Conservation (phyloP, 352 stramenopile species). For the Saprolegnia parasitica region DNA sequence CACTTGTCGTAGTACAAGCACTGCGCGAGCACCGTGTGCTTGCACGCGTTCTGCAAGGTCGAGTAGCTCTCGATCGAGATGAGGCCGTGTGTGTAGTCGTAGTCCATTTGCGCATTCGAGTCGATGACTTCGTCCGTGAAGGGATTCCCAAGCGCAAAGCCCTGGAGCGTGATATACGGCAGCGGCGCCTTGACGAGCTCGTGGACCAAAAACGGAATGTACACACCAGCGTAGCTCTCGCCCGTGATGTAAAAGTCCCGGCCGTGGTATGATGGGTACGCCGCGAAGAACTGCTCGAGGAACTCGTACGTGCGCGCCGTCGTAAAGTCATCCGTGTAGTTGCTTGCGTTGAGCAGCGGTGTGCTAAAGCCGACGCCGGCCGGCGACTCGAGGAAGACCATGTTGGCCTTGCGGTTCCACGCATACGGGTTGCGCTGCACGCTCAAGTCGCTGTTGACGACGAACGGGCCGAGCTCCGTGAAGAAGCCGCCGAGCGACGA, state of each 20-base stretch:
- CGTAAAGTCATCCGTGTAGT: conserved; percentile 31
- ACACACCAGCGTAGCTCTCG: conserved; percentile 37
- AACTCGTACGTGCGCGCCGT: conserved; percentile 1
- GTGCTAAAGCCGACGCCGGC: conserved; percentile 29
- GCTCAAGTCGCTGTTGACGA: conserved; percentile 19
- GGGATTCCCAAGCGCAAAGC: conserved; percentile 36
- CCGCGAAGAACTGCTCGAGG: conserved; percentile 42
- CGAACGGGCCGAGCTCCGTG: conserved; percentile 30
- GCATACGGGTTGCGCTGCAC: conserved; percentile 28
- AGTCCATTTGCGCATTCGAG: too few species aligned
- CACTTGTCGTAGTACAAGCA: neutral
- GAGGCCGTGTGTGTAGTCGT: too few species aligned
- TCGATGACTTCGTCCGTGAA: too few species aligned
- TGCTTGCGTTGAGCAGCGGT: conserved; percentile 15
- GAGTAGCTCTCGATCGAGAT: too few species aligned
- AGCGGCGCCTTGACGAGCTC: conserved; percentile 50
- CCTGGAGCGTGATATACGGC: conserved; percentile 46
- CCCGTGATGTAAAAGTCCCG: conserved; percentile 43
- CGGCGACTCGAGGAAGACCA: conserved; percentile 25
- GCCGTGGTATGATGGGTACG: conserved; percentile 47
- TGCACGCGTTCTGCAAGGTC: too few species aligned
- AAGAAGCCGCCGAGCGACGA: conserved; percentile 65
- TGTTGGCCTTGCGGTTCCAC: conserved; percentile 24
- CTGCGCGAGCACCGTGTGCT: too few species aligned
- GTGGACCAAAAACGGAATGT: conserved; percentile 44